Evolutionary conservation across 495 filamentous ascomycete genomes (phyloP).

Genomic region (Aspergillus baeticus): DNA sequence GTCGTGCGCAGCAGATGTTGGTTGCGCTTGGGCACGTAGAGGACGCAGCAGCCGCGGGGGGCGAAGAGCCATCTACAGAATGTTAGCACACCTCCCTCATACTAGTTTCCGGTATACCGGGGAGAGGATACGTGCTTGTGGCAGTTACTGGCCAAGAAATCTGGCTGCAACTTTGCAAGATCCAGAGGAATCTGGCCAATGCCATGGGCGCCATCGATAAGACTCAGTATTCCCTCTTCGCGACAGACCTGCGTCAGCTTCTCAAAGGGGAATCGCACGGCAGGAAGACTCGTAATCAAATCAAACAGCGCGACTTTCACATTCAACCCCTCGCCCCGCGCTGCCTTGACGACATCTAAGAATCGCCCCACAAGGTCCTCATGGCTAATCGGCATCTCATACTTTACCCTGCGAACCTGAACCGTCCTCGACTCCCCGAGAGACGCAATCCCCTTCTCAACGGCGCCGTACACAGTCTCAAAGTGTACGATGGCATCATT

Average conservation of each 20-base stretch:
- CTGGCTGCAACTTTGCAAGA: conserved; percentile 60
- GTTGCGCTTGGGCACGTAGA: conserved; percentile 73
- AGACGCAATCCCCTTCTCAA: conserved; percentile 67
- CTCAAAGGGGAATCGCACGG: conserved; percentile 77
- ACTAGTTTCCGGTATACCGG: neutral
- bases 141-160: conserved; percentile 81
- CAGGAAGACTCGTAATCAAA: conserved; percentile 70
- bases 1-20: conserved; percentile 72
- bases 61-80: conserved; percentile 82
- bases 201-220: conserved; percentile 80
- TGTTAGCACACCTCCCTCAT: no score
- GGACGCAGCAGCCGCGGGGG: conserved; percentile 73
- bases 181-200: conserved; percentile 76
- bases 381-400: conserved; percentile 60
- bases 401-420: conserved; percentile 38
- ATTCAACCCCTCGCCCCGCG: conserved; percentile 42
- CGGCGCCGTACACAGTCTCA: conserved; percentile 72
- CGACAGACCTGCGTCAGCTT: conserved; percentile 58
- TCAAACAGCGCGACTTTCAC: conserved; percentile 71
- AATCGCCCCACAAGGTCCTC: conserved; percentile 56
- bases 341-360: conserved; percentile 40
- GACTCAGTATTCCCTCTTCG: conserved; percentile 56
- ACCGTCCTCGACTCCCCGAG: conserved; percentile 55
- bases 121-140: conserved; percentile 61
- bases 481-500: conserved; percentile 68